Evolutionary conservation across 116 monocot species (phyloP).

Genomic region (Papilionanthe hybrid): DNA sequence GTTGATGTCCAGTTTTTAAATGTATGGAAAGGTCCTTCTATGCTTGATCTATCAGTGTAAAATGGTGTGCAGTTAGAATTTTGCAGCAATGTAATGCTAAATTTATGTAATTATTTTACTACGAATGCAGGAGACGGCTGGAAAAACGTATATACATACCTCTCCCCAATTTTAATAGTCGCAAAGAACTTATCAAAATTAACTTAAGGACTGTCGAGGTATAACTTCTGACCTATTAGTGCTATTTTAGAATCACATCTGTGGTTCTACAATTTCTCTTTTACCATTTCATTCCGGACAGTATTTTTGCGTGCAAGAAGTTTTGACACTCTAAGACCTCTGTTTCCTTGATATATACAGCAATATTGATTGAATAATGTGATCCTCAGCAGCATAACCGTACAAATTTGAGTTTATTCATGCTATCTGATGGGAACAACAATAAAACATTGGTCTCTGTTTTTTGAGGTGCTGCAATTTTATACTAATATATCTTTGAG

Average conservation of each 20-base stretch:
- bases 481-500: not conserved
- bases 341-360: not conserved
- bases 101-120: not conserved
- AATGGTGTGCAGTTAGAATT: not conserved
- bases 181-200: slow-evolving; percentile 90
- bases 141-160: slow-evolving; percentile 98
- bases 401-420: not conserved
- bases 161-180: slow-evolving; percentile 88
- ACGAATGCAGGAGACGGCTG: slow-evolving; percentile 68
- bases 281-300: not conserved
- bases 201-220: slow-evolving; percentile 96
- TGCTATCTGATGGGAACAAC: not conserved
- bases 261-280: not conserved
- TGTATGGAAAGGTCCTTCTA: not conserved
- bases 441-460: not conserved
- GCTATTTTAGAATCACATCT: not conserved
- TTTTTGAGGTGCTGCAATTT: not conserved
- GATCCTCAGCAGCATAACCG: not conserved
- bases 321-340: not conserved
- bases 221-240: not conserved
- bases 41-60: not conserved
- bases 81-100: not conserved
- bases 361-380: not conserved
- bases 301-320: not conserved
- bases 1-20: not conserved